phyloP scores from a whole-genome alignment of 2,329 filamentous ascomycete genomes.

The Talaromyces rugulosus region DNA sequence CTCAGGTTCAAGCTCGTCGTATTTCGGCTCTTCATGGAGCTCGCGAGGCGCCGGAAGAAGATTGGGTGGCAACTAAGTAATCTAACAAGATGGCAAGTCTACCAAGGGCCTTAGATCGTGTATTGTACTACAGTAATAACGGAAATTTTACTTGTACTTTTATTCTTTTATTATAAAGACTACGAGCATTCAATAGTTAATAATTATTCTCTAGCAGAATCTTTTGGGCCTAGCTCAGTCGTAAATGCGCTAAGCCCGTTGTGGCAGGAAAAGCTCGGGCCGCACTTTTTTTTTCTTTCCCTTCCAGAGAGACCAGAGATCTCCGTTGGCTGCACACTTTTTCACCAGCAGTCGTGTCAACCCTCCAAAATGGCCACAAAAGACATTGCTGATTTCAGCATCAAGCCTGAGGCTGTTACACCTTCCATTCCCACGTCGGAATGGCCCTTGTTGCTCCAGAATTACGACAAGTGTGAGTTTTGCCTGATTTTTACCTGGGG shows the following conservation, averaged over 20 bases:
- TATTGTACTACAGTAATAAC: not conserved
- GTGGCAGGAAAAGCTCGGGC: slow-evolving; percentile 10
- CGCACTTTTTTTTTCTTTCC: slow-evolving; percentile 15
- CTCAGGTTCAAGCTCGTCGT: not conserved
- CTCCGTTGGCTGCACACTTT: not conserved
- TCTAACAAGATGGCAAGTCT: not conserved
- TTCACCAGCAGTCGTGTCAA: slow-evolving; percentile 21
- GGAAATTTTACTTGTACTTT: not conserved
- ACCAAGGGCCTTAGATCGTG: not conserved
- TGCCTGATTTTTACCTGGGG: slow-evolving; percentile 10
- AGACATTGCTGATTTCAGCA: slow-evolving; percentile 70
- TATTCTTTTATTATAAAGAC: not conserved
- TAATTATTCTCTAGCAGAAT: not conserved
- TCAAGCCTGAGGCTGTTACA: slow-evolving; percentile 84
- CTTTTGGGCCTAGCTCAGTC: not conserved
- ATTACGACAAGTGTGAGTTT: slow-evolving; percentile 82
- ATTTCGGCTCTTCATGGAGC: slow-evolving; percentile 8
- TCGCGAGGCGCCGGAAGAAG: slow-evolving; percentile 10
- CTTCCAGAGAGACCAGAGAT: not conserved
- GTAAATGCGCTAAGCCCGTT: slow-evolving; percentile 3
- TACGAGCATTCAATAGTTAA: not conserved
- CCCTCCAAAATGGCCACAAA: slow-evolving; percentile 41
- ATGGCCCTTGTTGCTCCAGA: slow-evolving; percentile 93
- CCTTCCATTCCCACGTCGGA: slow-evolving; percentile 78
- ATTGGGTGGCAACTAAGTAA: slow-evolving; percentile 6